Evolutionary conservation across 2,329 filamentous ascomycete species (phyloP).

Genomic region (Xylariaceae sp.): DNA sequence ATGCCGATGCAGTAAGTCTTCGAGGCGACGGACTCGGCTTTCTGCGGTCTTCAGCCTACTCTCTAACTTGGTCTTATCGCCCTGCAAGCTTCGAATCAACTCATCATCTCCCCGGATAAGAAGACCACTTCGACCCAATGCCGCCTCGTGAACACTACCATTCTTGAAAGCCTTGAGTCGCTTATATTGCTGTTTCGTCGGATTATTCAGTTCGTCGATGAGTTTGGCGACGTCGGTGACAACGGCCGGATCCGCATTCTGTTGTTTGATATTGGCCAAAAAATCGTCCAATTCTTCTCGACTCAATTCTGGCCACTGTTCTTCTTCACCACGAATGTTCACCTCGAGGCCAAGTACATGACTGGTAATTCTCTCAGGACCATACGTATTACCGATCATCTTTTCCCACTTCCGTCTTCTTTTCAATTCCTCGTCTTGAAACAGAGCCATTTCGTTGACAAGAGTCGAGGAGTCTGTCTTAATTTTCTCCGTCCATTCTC

Average conservation of each 20-base stretch:
- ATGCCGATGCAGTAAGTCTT: conserved; percentile 87
- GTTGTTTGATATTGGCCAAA: conserved; percentile 57
- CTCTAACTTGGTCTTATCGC: conserved; percentile 72
- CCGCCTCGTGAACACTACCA: conserved; percentile 88
- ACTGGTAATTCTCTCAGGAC: conserved; percentile 59
- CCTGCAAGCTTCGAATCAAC: conserved; percentile 67
- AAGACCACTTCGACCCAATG: conserved; percentile 78
- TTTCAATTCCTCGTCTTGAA: conserved; percentile 88
- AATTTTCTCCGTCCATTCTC: conserved; percentile 90
- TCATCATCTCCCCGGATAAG: conserved; percentile 86
- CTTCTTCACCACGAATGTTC: conserved; percentile 73
- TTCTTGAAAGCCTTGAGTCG: conserved; percentile 93
- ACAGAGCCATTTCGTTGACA: conserved; percentile 86
- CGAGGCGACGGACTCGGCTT: conserved; percentile 82
- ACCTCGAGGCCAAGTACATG: conserved; percentile 76
- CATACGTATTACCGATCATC: conserved; percentile 69
- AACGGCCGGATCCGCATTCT: conserved; percentile 60
- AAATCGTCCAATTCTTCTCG: conserved; percentile 75
- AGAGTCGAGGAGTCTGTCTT: conserved; percentile 79
- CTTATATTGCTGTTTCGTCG: conserved; percentile 80
- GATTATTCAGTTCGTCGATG: conserved; percentile 71
- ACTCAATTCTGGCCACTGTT: conserved; percentile 71
- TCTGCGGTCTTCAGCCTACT: conserved; percentile 75
- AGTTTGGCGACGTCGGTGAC: conserved; percentile 69
- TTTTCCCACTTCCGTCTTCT: conserved; percentile 87